Conservation (phyloP, 768 basidiomycete genomes). For the Gymnopilus dilepis region DNA sequence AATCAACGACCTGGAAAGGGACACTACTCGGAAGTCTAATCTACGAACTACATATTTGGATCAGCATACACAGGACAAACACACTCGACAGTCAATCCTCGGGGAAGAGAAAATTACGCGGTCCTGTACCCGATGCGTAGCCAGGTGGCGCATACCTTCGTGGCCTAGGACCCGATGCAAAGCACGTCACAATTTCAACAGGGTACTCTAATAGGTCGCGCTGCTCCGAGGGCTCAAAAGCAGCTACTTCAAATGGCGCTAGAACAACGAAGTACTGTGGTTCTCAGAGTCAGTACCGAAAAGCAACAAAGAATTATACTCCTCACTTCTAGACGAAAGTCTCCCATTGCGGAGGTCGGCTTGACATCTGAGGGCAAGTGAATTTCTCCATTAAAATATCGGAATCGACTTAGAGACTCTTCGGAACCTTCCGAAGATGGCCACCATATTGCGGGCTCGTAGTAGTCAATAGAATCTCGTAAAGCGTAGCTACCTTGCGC, state of each 20-base stretch:
- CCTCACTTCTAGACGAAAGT: slow-evolving; percentile 45
- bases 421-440: slow-evolving; percentile 29
- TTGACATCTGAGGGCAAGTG: slow-evolving; percentile 40
- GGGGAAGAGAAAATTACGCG: neutral
- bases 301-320: neutral
- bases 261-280: slow-evolving; percentile 43
- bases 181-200: slow-evolving; percentile 41
- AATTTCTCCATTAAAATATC: slow-evolving; percentile 42
- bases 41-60: neutral
- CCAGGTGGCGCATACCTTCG: slow-evolving; percentile 35
- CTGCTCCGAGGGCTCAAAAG: slow-evolving; percentile 32
- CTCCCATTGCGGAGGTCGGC: slow-evolving; percentile 41
- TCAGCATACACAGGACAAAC: neutral
- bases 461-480: slow-evolving; percentile 21
- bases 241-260: slow-evolving; percentile 40
- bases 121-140: slow-evolving; percentile 23
- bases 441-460: slow-evolving; percentile 25
- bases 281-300: neutral
- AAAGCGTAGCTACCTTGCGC: slow-evolving; percentile 14
- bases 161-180: slow-evolving; percentile 35
- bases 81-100: neutral
- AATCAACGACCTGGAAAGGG: neutral
- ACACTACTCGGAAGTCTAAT: neutral
- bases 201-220: slow-evolving; percentile 33
- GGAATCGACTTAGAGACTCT: slow-evolving; percentile 28